A percentile compares a stretch with the other conserved stretches of the same genome.
These are phyloP conservation scores for Colletotrichum magnum DNA, from an alignment of 2,329 filamentous ascomycete species.

Conservation along the genomic window DNA sequence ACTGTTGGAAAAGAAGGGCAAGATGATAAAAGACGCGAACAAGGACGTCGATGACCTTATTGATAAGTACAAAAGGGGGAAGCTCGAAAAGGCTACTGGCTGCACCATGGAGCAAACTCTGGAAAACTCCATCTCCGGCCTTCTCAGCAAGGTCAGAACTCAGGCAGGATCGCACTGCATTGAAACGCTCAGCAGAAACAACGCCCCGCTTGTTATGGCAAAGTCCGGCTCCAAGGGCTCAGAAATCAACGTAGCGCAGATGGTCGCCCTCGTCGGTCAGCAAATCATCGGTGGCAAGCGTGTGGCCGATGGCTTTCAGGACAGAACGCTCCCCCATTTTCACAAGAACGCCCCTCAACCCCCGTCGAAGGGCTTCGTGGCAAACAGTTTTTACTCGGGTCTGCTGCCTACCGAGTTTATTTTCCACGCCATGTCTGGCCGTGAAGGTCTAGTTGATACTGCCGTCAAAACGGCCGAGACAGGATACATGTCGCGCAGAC, in stretches of 20 bases:
- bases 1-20: slow-evolving; percentile 80
- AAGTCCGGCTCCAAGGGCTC: slow-evolving; percentile 97
- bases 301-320: slow-evolving; percentile 96
- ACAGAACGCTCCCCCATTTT: slow-evolving; percentile 94
- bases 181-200: slow-evolving; percentile 88
- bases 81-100: slow-evolving; percentile 87
- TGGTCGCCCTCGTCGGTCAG: slow-evolving; percentile 97
- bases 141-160: slow-evolving; percentile 91
- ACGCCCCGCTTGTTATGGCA: slow-evolving; percentile 96
- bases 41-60: slow-evolving; percentile 87
- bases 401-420: slow-evolving; percentile 93
- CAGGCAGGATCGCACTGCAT: slow-evolving; percentile 94
- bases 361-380: slow-evolving; percentile 96
- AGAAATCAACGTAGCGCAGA: slow-evolving; percentile 98
- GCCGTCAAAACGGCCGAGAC: slow-evolving; percentile 99
- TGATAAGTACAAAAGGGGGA: slow-evolving; percentile 82
- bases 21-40: slow-evolving; percentile 84
- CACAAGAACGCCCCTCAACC: slow-evolving; percentile 92
- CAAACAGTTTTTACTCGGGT: slow-evolving; percentile 97
- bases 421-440: slow-evolving; percentile 97
- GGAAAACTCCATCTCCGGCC: slow-evolving; percentile 91
- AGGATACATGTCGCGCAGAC: slow-evolving; percentile 96
- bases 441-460: slow-evolving; percentile 98
- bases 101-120: slow-evolving; percentile 93
- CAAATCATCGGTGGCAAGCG: slow-evolving; percentile 96